These are phyloP conservation scores for Arxiozyma heterogenica DNA, from an alignment of 1,139 yeast species.

Conservation along the genomic window DNA sequence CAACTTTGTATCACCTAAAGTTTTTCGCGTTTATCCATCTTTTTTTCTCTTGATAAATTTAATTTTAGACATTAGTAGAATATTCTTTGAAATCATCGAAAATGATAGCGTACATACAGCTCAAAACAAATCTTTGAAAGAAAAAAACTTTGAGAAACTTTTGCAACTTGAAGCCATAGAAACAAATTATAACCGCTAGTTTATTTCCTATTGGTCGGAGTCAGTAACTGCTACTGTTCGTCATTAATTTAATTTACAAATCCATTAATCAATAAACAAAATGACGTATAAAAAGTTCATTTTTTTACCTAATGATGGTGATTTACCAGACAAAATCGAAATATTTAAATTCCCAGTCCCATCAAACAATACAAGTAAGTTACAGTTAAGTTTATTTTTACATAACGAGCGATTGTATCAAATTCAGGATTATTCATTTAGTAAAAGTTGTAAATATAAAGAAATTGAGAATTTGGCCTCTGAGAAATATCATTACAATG, in stretches of 20 bases:
- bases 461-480: slow-evolving; percentile 18
- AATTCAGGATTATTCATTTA: slow-evolving; percentile 26
- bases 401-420: slow-evolving; percentile 22
- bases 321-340: not conserved
- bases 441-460: slow-evolving; percentile 24
- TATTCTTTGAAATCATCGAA: not conserved
- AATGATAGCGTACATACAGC: not conserved
- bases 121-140: not conserved
- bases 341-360: slow-evolving; percentile 23
- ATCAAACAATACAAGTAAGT: slow-evolving; percentile 18
- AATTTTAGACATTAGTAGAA: not conserved
- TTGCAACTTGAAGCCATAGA: no score
- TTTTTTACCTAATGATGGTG: slow-evolving; percentile 8
- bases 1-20: no score
- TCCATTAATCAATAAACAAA: not conserved
- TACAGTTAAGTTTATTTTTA: slow-evolving; percentile 14
- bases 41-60: no score
- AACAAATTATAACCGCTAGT: no score
- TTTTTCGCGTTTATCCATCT: not conserved
- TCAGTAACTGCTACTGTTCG: not conserved
- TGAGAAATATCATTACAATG: slow-evolving; percentile 27
- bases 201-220: no score
- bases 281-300: not conserved
- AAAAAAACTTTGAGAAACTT: no score
- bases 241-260: no score